Percentiles rank a stretch among this genome's conserved stretches.
Conservation (phyloP, 2,329 filamentous ascomycete genomes). For the Beauveria medogensis region DNA sequence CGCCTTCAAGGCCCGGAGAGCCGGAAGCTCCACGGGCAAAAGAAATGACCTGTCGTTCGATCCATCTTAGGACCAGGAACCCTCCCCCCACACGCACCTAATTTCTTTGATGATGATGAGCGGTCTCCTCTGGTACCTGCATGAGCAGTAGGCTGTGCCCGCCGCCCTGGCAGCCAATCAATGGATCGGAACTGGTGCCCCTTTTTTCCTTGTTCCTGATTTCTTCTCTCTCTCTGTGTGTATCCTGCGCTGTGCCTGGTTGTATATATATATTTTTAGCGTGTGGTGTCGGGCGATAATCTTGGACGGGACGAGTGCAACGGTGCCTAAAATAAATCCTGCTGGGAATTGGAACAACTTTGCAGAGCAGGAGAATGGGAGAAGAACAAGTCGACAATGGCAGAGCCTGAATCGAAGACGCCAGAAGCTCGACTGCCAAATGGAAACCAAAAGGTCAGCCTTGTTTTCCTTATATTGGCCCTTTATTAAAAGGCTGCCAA, state of each 20-base stretch:
- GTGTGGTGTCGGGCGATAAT: not conserved
- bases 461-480: not conserved
- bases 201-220: not conserved
- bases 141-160: slow-evolving; percentile 1
- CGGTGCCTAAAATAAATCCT: not conserved
- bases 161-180: not conserved
- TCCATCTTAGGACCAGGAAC: not conserved
- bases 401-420: not conserved
- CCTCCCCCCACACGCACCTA: slow-evolving; percentile 5
- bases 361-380: too few relatives aligned
- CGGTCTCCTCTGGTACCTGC: slow-evolving; percentile 5
- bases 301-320: not conserved
- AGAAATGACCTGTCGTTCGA: not conserved
- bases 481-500: not conserved
- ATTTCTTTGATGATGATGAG: slow-evolving; percentile 11
- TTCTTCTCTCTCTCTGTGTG: not conserved
- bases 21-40: not conserved
- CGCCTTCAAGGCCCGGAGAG: not conserved
- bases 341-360: not conserved
- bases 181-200: not conserved
- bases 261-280: not conserved
- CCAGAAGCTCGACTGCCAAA: not conserved
- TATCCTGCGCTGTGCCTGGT: not conserved
- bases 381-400: not conserved
- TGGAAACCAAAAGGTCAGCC: not conserved